These are phyloP conservation scores for Curvularia sp. DNA, from an alignment of 2,329 filamentous ascomycete genomes.

Conservation along the genomic window DNA sequence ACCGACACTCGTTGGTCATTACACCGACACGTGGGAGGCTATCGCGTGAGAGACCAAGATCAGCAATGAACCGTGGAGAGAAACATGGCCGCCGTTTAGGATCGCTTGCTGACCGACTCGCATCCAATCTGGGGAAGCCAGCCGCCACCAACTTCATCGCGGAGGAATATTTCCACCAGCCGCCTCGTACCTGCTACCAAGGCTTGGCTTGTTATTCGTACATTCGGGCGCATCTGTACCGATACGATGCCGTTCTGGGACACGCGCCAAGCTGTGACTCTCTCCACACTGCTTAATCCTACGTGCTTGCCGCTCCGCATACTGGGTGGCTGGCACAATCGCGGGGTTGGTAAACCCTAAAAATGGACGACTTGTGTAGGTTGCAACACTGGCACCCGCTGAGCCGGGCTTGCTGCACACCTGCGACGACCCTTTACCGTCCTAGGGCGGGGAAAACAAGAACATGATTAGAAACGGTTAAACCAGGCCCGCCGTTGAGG, in stretches of 20 bases:
- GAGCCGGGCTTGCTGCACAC: constrained; percentile 9
- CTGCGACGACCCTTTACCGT: constrained; percentile 17
- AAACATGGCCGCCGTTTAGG: constrained; percentile 15
- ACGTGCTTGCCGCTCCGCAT: constrained; percentile 21
- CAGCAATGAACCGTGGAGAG: constrained; percentile 16
- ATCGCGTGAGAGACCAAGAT: constrained; percentile 9
- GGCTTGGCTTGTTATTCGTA: constrained; percentile 29
- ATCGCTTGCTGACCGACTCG: constrained; percentile 15
- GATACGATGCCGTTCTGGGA: constrained; percentile 22
- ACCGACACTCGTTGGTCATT: constrained; percentile 30
- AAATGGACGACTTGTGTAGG: constrained; percentile 26
- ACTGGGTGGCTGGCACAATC: constrained; percentile 25
- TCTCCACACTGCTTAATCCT: constrained; percentile 34
- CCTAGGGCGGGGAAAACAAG: constrained; percentile 16
- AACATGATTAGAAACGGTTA: constrained; percentile 16
- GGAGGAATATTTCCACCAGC: constrained; percentile 38
- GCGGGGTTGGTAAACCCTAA: constrained; percentile 18
- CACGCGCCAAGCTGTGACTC: constrained; percentile 33
- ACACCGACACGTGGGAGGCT: constrained; percentile 20
- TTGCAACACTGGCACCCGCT: constrained; percentile 18
- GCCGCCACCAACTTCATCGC: constrained; percentile 23
- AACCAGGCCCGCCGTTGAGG: constrained; percentile 20
- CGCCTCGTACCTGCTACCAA: constrained; percentile 16
- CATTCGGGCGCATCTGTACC: constrained; percentile 34
- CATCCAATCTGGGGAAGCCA: constrained; percentile 10